Base-by-base conservation (phyloP, 177 flowering plant genomes). In the Vitis hybrid region DNA sequence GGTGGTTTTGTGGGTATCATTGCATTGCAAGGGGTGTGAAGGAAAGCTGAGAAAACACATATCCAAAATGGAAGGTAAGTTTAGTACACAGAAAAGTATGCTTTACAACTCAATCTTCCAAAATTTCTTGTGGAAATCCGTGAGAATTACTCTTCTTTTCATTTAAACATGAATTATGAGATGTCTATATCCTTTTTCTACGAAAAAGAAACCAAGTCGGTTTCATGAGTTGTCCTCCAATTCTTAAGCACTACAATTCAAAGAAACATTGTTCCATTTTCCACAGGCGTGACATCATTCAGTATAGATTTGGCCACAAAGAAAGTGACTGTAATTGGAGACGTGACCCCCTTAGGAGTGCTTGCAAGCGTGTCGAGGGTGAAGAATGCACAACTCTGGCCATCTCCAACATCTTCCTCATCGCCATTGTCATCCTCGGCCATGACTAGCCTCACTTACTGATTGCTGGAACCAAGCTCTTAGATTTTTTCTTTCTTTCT, bases 11-110 rank as follows among this genome's bases (percentile, higher is more conserved):
- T 83, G 84, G 82, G 99, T 95, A 58, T 93, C 99, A 22, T 74
- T 95, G 73, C 98, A 95, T 73, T 95, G 99, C 88, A 91, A 86
- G 73, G 99, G 97, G 8, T 95, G 99, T 77, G 99, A 86, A 85
- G 90, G 86, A 54, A 95, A 95, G 84, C 85, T 95, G 50, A 85
- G 90, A 76, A 95, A 89, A 74, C 96, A 95, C 75, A 80, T 95
- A 58, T 95, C 97, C n/a, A 95, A 82, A 78, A 93, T 95, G 98
- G 88, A 91, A 90, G 99, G 99, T 85, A 73, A 70, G 49, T 51
- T 22, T 11, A 26, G 29, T 26, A 26, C 29, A 26, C 29, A 26
- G 29, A 26, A 26, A 26, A 26, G 3, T 26, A 26, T 3, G 29
- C 29, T 26, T 26, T 26, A 0, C 5, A 26, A 26, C 29, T 26